Evolutionary conservation across 108 stramenopile genomes (phyloP), one percentile per base, ranked within the genome.

Genomic region (Cyclotella kingstonii): DNA sequence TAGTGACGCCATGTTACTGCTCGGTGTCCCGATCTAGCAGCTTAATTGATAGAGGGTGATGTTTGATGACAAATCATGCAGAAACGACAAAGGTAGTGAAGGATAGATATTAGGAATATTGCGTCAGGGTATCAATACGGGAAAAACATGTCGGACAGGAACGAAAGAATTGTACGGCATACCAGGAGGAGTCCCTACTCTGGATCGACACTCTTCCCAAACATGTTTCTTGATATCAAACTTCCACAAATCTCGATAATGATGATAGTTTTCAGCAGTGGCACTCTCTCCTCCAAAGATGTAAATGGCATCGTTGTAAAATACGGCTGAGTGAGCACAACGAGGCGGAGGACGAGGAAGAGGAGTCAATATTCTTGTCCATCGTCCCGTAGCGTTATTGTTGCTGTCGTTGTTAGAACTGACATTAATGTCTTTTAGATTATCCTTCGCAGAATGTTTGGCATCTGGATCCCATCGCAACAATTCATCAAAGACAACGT

Each of bases 271-370:
- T 30, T 95, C 93, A 3, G 84, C 77, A n/a, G 89, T 89, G 10
- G 91, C 93, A 29, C 82, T 67, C 70, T 98, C 97, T 15, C 97
- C 97, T 17, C 97, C 97, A 83, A 97, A 93, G 11, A 98, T 80
- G 61, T 97, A 98, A 2, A 98, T 55, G 30, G 73, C 69, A 43
- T 94, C 84, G 46, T 91, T 84, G 79, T 91, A 95, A 56, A 79
- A 85, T 4, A 95, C 93, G 57, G 82, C 74, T 17, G 95, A 87
- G 82, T 98, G 97, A 0, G 95, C 92, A 65, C 97, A 97, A 25
- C 97, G 81, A 7, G 96, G 84, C 8, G 89, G 84, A 1, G 97
- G 97, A 31, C 71, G 66, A 18, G 84, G 86, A 15, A 46, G 21
- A 10, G 85, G 83, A 19, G 84, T 81, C n/a, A 84, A 49, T 31